Evolutionary conservation across 2,329 filamentous ascomycete species (phyloP), one percentile per base, ranked within the genome.

Genomic region (Diaporthe vaccinii): DNA sequence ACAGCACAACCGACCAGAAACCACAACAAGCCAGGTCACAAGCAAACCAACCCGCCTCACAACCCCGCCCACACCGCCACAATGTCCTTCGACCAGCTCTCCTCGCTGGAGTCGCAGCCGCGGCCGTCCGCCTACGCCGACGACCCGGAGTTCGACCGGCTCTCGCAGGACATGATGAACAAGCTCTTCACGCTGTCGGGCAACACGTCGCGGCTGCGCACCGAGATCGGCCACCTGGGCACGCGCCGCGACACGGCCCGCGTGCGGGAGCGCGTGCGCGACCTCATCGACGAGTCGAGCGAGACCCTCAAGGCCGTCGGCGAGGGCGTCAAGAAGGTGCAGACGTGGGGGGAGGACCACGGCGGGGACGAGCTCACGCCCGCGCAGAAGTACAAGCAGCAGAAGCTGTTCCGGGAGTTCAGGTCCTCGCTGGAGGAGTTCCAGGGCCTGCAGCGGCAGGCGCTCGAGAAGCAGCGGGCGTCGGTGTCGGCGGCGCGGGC

Each of bases 341-440:
- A 97, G 83, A 90, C 90, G 55, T 98, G 91, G 95, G 49, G 65
- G 2, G 65, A 55, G 7, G 65, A 28, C 25, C 17, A 49, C 46
- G 49, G 49, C 49, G 65, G 65, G 2, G 94, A 92, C 82, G 95
- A 96, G 81, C 92, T 95, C 70, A 94, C 93, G 82, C 95, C 96
- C 76, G 94, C 95, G 73, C 97, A 99, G 87, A 97, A 96, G 85
- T 98, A 98, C 87, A 97, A 95, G 31, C 96, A 98, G 81, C 94
- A 96, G 79, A 98, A 98, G 84, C 90, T 99, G 46, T 96, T 95
- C 77, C 94, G 95, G 81, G 96, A 98, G 83, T 98, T 98, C 87
- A 94, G 96, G 82, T 91, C 94, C 49, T 94, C 94, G 67, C 91
- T 98, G 75, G 91, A 93, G 79, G 96, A 98, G 80, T 99, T 99